Base-by-base conservation (phyloP, 2,329 filamentous ascomycete genomes). In the Pseudogymnoascus sp. region DNA sequence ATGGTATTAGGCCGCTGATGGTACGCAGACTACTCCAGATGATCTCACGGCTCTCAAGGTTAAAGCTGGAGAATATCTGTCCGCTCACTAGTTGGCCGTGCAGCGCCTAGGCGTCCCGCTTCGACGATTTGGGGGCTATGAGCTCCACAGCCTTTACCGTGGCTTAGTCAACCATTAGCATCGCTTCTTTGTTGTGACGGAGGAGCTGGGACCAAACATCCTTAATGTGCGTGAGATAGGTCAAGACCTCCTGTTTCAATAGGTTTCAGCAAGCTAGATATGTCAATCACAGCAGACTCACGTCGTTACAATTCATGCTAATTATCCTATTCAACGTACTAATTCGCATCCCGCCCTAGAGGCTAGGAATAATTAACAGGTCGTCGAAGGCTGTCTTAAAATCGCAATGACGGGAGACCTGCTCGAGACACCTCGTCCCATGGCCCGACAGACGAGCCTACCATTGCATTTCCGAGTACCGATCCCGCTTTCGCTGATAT, bases 121-220 rank as follows among this genome's bases (percentile, higher is more conserved):
- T 66, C 33, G 65, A 75, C 12, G 65, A 67, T 11, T 68, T 62
- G 56, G 70, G 74, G n/a, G 72, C 72, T 24, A 62, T 71, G 5
- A 73, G 66, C 65, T 78, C 66, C 35, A 77, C 66, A n/a, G 61
- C 68, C 63, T 75, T 69, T 14, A 77, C 68, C 7, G 69, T 74
- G 60, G 67, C 61, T 63, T 65, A 61, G 66, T 74, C 65, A n/a
- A 75, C 67, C 63, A 67, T 72, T 40, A 66, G 40, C 64, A 75
- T 73, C 60, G 62, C 64, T 40, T 67, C 53, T 56, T 37, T 61
- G 46, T 75, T 67, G 61, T 67, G 59, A 43, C 67, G 62, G 46
- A 76, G 70, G 40, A 76, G 68, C 43, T 68, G 64, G 31, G 63
- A 67, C 70, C 67, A 77, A 66, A 76, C 74, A 50, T 71, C 63